Base-by-base conservation (phyloP, 768 basidiomycete genomes). In the Naganishia friedmannii region DNA sequence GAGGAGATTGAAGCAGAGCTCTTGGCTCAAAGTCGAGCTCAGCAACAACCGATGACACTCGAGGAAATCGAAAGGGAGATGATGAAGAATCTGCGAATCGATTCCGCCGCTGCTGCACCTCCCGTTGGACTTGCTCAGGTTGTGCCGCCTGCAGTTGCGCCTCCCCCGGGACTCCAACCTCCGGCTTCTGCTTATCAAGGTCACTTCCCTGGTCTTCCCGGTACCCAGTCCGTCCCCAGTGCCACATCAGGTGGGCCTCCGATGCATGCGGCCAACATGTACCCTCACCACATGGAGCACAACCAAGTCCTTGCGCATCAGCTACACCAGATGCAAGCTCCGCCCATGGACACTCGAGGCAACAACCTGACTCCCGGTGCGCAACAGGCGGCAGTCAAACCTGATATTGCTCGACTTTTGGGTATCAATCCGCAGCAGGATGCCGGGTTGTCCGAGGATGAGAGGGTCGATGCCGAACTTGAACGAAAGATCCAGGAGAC, bases 1-100 rank as follows among this genome's bases (percentile, higher is more conserved):
- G 80, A 78, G 48, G 81, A 82, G 75, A 82, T 82, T 60, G 81
- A 82, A 65, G 75, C 74, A 12, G 80, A 82, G 51, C 67, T 53
- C 13, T 39, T 42, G 51, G 54, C 53, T 42, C 39, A 51, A 39
- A 45, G n/a, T 17, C 75, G 67, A 63, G 72, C 46, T n/a, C 69
- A 66, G 56, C 67, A 71, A 45, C 71, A 45, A 28, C 71, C 74
- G 23, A 58, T 78, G 31, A 75, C 76, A 3, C 71, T 79, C 28
- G 77, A 77, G 28, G 78, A 82, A 65, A 75, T 78, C 56, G 77
- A 79, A 68, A 67, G 69, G 42, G 73, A 79, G 67, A 79, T 79
- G 78, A 74, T 77, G 75, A 68, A 39, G 19, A 68, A 70, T 31
- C 34, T 73, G 32, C 13, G 56, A 19, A 53, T 63, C n/a, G 37